These are phyloP conservation scores for Penicillium crustosum DNA, from an alignment of 2,329 filamentous ascomycete species.

Conservation along the genomic window DNA sequence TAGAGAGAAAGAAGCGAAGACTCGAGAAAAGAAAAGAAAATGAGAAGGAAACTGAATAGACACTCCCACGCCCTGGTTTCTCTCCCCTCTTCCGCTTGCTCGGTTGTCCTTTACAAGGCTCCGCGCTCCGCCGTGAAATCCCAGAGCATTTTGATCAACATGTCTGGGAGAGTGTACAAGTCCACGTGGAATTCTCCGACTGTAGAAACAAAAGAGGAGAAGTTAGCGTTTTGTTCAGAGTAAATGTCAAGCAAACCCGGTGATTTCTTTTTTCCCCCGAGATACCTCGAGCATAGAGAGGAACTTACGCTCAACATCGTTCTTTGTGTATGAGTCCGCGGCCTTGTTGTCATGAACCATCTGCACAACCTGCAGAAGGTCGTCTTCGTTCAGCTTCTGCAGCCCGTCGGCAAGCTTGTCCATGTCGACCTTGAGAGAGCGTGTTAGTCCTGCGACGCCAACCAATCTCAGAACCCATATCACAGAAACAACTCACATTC, in stretches of 20 bases:
- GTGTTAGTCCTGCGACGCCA: slow-evolving; percentile 4
- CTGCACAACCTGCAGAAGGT: slow-evolving; percentile 90
- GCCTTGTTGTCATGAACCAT: slow-evolving; percentile 98
- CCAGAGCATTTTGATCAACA: slow-evolving; percentile 90
- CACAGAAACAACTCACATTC: slow-evolving; percentile 44
- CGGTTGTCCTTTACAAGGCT: slow-evolving; percentile 29
- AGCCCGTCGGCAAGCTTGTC: slow-evolving; percentile 94
- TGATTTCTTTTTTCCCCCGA: not conserved
- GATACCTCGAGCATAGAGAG: not conserved
- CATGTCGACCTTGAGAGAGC: slow-evolving; percentile 65
- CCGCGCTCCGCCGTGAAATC: slow-evolving; percentile 66
- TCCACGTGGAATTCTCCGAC: slow-evolving; percentile 98
- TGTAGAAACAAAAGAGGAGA: slow-evolving; percentile 42
- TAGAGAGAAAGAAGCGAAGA: slow-evolving; percentile 3
- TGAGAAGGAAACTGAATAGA: slow-evolving; percentile 8
- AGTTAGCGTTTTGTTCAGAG: slow-evolving; percentile 19
- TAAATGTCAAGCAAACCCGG: not conserved
- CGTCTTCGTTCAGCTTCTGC: slow-evolving; percentile 86
- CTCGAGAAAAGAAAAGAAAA: slow-evolving; percentile 9
- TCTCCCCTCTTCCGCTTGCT: not conserved
- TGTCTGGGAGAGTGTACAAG: slow-evolving; percentile 92
- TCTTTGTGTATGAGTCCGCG: slow-evolving; percentile 92
- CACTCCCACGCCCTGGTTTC: not conserved
- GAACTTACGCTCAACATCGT: slow-evolving; percentile 85
- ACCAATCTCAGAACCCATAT: not conserved